These are phyloP conservation scores for Aspergillus flavus DNA, from an alignment of 2,329 filamentous ascomycete genomes.

Conservation along the genomic window DNA sequence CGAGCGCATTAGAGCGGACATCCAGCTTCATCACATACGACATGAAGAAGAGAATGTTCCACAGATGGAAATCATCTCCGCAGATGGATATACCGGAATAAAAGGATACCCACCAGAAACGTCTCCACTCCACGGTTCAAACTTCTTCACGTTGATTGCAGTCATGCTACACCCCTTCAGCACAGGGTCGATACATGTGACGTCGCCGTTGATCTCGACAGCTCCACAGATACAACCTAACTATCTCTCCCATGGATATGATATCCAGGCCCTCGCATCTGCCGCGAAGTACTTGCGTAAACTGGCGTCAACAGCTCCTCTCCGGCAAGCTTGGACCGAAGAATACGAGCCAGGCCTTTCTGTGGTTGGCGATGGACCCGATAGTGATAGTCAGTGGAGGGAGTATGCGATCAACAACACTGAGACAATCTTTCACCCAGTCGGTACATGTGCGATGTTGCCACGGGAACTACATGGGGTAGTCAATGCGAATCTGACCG, in stretches of 20 bases:
- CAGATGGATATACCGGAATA: background rate
- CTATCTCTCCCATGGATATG: background rate
- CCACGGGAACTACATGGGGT: background rate
- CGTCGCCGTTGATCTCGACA: background rate
- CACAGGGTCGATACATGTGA: background rate
- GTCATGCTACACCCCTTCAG: background rate
- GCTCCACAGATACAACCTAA: background rate
- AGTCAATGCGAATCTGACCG: background rate
- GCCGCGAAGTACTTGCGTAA: background rate
- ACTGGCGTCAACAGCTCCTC: background rate
- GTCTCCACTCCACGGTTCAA: background rate
- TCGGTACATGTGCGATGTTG: background rate
- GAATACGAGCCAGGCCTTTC: background rate
- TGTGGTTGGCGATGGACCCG: background rate
- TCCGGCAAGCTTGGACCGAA: background rate
- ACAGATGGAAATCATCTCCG: background rate
- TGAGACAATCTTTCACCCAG: background rate
- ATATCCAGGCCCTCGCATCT: background rate
- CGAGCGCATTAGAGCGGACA: background rate
- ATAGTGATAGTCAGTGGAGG: background rate
- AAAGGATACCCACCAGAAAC: background rate
- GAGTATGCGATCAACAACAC: background rate
- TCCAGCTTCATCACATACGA: background rate
- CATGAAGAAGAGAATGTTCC: background rate
- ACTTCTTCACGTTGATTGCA: background rate